Base-by-base conservation (phyloP, 2,329 filamentous ascomycete species). In the Ceratocystis ficicola region DNA sequence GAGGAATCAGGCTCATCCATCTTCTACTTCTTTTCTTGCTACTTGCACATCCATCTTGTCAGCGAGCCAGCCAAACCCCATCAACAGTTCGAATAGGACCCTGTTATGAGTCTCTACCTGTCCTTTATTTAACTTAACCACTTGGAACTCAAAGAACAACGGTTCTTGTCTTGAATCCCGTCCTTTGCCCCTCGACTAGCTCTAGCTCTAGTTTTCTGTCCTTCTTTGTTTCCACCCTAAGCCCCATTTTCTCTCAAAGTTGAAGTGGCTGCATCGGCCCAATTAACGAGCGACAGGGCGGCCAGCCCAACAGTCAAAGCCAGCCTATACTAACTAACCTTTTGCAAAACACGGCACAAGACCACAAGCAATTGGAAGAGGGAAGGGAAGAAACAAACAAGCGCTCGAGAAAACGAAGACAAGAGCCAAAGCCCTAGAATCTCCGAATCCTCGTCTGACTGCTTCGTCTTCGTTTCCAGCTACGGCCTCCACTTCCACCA, bases 61-160 rank as follows among this genome's bases (percentile, higher is more conserved):
- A 59, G 52, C 52, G 25, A 30, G 25, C 25, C 52, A 57, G 32
- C 55, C 28, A 57, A 36, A 59, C 30, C 17, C 48, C 48, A 52
- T 15, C 48, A 7, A 59, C 55, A 28, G 7, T 36, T 36, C 28
- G 25, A 59, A 15, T 32, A n/a, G 28, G 20, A 20, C 28, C 55
- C 55, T 41, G 36, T n/a, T 59, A 59, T n/a, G 28, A 32, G n/a
- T 59, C 55, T 36, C 17, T 59, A 59, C n/a, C 55, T 59, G 55
- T 28, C 55, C 55, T 59, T 36, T 32, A 59, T 59, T n/a, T 32
- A 59, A 25, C 17, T 30, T 36, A 17, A n/a, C 55, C 20, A n/a
- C 28, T 20, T n/a, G 4, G 25, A 36, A 36, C 10, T n/a, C 28
- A 17, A 8, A n/a, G 25, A 59, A 36, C 55, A 15, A 50, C n/a